Evolutionary conservation across 495 filamentous ascomycete genomes (phyloP).

Genomic region (Podospora pseudopauciseta): DNA sequence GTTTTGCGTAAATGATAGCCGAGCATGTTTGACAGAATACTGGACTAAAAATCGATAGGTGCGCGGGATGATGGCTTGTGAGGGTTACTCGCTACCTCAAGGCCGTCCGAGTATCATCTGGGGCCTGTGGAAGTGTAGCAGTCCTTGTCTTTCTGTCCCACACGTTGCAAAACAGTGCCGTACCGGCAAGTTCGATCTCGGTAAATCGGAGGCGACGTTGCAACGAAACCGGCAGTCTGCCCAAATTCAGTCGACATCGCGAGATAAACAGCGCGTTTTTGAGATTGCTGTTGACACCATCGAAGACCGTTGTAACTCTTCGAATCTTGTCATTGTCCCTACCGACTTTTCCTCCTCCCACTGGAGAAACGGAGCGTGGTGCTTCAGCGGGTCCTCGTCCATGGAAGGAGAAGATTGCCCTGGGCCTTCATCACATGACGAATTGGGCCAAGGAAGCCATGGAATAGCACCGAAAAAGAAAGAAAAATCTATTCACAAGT

Average conservation of each 20-base stretch:
- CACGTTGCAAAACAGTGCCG: background rate
- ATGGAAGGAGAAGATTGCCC: too few relatives aligned
- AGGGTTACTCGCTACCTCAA: too few relatives aligned
- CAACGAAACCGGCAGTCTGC: background rate
- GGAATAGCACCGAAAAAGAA: background rate
- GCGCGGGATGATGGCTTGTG: too few relatives aligned
- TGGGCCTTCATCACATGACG: background rate
- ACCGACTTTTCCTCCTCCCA: background rate
- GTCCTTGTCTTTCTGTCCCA: too few relatives aligned
- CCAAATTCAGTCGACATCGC: background rate
- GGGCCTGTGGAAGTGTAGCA: too few relatives aligned
- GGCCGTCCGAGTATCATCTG: too few relatives aligned
- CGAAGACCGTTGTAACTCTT: too few relatives aligned
- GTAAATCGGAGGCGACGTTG: background rate
- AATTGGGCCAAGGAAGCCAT: background rate
- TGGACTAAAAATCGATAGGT: too few relatives aligned
- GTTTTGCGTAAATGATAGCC: background rate
- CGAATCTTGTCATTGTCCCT: background rate
- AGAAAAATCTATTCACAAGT: background rate
- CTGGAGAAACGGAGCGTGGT: background rate
- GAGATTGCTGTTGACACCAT: background rate
- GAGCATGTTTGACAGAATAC: too few relatives aligned
- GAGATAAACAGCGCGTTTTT: background rate
- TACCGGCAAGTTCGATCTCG: background rate
- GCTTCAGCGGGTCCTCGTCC: background rate